Conservation (phyloP, 2,329 filamentous ascomycete species). For the Gremmenia infestans region DNA sequence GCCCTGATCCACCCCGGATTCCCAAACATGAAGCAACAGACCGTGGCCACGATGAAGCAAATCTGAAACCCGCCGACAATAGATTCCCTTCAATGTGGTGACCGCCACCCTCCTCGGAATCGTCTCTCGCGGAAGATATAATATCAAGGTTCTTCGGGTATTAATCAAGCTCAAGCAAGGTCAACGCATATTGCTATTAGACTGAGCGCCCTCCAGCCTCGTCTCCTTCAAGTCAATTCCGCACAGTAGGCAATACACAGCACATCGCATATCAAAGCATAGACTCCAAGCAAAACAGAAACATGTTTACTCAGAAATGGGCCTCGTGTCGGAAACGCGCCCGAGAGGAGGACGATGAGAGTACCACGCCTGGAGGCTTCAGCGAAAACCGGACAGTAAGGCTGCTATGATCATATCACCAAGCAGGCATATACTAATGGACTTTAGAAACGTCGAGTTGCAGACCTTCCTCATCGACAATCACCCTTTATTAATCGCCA, state of each 20-base stretch:
- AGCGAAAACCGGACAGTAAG: conserved; percentile 30
- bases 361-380: conserved; percentile 22
- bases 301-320: conserved; percentile 22
- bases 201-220: not conserved
- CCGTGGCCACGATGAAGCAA: conserved; percentile 12
- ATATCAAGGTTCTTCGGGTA: conserved; percentile 13
- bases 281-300: conserved; percentile 3
- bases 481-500: conserved; percentile 21
- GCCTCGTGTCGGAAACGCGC: conserved; percentile 22
- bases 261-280: conserved; percentile 3
- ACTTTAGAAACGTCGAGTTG: conserved; percentile 30
- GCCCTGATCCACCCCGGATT: not conserved
- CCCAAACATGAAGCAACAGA: conserved; percentile 5
- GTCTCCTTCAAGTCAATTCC: no score
- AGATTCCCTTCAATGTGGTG: conserved; percentile 4
- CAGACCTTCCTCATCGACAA: conserved; percentile 24
- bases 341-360: conserved; percentile 28
- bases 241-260: conserved; percentile 10
- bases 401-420: not conserved
- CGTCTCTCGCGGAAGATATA: conserved; percentile 14
- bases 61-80: conserved; percentile 23
- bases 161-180: not conserved
- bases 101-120: not conserved
- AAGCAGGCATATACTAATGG: conserved; percentile 3
- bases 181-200: conserved; percentile 5